Evolutionary conservation across 495 filamentous ascomycete genomes (phyloP), one percentile per base, ranked within the genome.

Genomic region (Aspergillus biplanus): DNA sequence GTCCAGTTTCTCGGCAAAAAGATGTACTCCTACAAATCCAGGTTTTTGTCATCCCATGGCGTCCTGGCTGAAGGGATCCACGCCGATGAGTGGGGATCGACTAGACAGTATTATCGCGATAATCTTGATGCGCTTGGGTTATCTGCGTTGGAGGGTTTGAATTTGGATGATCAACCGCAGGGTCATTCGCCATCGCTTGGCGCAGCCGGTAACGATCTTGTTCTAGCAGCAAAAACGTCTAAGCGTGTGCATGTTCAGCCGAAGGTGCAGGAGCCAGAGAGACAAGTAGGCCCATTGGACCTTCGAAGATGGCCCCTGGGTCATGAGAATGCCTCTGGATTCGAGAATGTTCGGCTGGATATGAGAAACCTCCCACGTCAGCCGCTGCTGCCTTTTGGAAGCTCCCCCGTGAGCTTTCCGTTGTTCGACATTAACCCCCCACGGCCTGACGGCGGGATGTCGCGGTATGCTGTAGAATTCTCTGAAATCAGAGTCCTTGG

Each of bases 391-490:
- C 64, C 76, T 16, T 65, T 73, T 48, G 72, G 69, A 33, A 80
- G 71, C 57, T 78, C 76, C 0, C 75, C 75, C 21, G 75, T 71
- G 5, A 71, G 75, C 39, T 69, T 76, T 42, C 70, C 76, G 3
- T 33, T 80, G 6, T 74, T 78, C 33, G 69, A 70, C 33, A 37
- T 62, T 6, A 72, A 69, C 11, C 46, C 69, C 12, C 56, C 46
- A 11, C 63, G 61, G 13, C 59, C 66, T 3, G 66, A 58, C 32
- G 71, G 65, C 21, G 59, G 66, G 0, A 65, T 69, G 53, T 81
- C 78, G 7, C 73, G 80, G 33, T 82, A 82, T 59, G 68, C 75
- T 2, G 70, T 73, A 31, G 78, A 82, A 52, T 82, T 82, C 50
- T 68, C 64, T 3, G 77, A 82, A 48, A 58, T 80, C 15, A 75